Evolutionary conservation across 495 filamentous ascomycete genomes (phyloP).

Genomic region (Venustampulla echinocandica): DNA sequence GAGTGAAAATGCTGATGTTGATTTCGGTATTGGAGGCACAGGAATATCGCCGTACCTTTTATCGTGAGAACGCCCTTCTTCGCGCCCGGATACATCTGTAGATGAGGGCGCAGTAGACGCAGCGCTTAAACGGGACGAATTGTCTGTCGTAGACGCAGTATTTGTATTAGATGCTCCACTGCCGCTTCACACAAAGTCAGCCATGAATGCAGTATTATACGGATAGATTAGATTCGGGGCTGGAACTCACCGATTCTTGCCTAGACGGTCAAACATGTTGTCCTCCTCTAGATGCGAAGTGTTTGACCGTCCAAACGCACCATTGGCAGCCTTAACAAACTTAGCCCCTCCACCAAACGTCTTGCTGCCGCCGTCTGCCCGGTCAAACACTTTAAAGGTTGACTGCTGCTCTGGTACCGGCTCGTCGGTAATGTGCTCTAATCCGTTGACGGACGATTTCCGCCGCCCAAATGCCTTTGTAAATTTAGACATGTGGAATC

Average conservation of each 20-base stretch:
- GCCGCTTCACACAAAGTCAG: conserved; percentile 37
- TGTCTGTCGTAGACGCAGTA: conserved; percentile 52
- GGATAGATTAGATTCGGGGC: conserved; percentile 7
- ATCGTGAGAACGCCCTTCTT: conserved; percentile 45
- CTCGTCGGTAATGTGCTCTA: conserved; percentile 46
- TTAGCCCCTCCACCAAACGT: conserved; percentile 43
- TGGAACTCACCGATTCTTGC: conserved; percentile 42
- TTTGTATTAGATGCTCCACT: conserved; percentile 60
- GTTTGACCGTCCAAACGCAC: conserved; percentile 23
- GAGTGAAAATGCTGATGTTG: conserved; percentile 42
- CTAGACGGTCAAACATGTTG: conserved; percentile 48
- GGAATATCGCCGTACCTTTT: conserved; percentile 47
- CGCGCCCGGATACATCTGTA: conserved; percentile 48
- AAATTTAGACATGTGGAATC: conserved; percentile 54
- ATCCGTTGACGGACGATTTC: conserved; percentile 57
- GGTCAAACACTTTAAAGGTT: conserved; percentile 53
- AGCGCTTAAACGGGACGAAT: conserved; percentile 63
- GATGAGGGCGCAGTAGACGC: conserved; percentile 67
- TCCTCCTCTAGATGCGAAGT: conserved; percentile 35
- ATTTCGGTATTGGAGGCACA: conserved; percentile 46
- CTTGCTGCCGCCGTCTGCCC: conserved; percentile 32
- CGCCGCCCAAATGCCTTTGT: conserved; percentile 54
- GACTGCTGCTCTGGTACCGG: conserved; percentile 26
- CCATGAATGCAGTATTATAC: conserved; percentile 32
- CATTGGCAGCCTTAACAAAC: conserved; percentile 32